phyloP scores from a whole-genome alignment of 2,329 filamentous ascomycete genomes.

The Phaeophleospora eucalypticola region DNA sequence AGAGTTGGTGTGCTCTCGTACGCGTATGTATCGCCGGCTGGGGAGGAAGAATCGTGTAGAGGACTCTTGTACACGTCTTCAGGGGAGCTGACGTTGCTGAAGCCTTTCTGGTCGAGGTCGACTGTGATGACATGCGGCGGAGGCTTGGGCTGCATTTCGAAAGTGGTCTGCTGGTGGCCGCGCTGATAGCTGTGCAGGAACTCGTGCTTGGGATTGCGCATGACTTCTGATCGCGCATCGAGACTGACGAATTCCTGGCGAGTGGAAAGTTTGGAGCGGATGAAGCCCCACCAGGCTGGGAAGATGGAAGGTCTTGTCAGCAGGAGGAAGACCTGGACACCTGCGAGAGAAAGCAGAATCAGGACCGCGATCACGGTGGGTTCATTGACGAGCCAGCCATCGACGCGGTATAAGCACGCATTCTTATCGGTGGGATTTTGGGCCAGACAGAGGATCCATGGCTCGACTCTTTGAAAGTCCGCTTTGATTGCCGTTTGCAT shows the following conservation, averaged over 20 bases:
- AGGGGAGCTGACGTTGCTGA: slow-evolving; percentile 13
- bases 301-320: slow-evolving; percentile 83
- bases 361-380: slow-evolving; percentile 76
- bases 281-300: slow-evolving; percentile 71
- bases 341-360: slow-evolving; percentile 73
- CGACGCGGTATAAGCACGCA: slow-evolving; percentile 60
- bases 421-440: slow-evolving; percentile 56
- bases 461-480: slow-evolving; percentile 52
- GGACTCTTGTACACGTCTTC: slow-evolving; percentile 16
- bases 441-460: slow-evolving; percentile 72
- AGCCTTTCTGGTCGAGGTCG: slow-evolving; percentile 17
- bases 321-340: slow-evolving; percentile 78
- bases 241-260: slow-evolving; percentile 84
- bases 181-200: slow-evolving; percentile 21
- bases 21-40: not conserved
- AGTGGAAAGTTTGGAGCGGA: slow-evolving; percentile 44
- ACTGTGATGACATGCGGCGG: slow-evolving; percentile 9
- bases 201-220: slow-evolving; percentile 22
- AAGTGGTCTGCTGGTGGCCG: slow-evolving; percentile 29
- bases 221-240: slow-evolving; percentile 54
- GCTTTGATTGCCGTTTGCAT: slow-evolving; percentile 56
- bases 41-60: slow-evolving; percentile 8
- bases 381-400: slow-evolving; percentile 65
- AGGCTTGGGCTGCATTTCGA: slow-evolving; percentile 32
- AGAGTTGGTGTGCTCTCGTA: not conserved